Evolutionary conservation across 2,329 filamentous ascomycete genomes (phyloP).

Genomic region (Alternaria triticina): DNA sequence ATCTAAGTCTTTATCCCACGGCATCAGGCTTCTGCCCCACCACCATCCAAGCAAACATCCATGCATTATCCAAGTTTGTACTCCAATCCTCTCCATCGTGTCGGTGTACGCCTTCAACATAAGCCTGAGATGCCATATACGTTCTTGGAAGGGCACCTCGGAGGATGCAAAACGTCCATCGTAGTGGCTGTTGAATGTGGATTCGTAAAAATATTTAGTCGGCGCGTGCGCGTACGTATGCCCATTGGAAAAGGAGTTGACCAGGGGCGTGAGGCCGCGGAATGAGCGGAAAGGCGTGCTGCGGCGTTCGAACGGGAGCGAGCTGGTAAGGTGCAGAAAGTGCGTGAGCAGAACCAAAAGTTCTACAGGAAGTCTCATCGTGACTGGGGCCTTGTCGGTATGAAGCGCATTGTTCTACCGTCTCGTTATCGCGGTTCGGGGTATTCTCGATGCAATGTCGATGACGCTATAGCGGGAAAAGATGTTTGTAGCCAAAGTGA

Average conservation of each 20-base stretch:
- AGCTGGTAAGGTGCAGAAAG: background rate
- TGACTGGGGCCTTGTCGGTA: slow-evolving; percentile 1
- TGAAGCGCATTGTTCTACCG: slow-evolving; percentile 8
- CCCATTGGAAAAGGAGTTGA: slow-evolving; percentile 22
- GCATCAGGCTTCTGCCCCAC: slow-evolving; percentile 67
- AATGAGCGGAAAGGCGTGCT: slow-evolving; percentile 12
- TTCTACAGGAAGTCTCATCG: slow-evolving; percentile 6
- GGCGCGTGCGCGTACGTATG: slow-evolving; percentile 15
- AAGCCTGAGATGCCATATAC: slow-evolving; percentile 56
- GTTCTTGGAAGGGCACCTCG: slow-evolving; percentile 55
- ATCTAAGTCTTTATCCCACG: slow-evolving; percentile 68
- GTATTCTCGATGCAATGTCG: background rate
- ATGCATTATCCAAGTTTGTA: slow-evolving; percentile 70
- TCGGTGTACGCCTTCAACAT: slow-evolving; percentile 63
- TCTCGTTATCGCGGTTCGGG: background rate
- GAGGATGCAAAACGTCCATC: slow-evolving; percentile 62
- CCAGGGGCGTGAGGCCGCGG: slow-evolving; percentile 28
- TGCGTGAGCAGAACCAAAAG: background rate
- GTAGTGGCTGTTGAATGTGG: slow-evolving; percentile 61
- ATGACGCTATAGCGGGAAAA: background rate
- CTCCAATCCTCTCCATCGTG: slow-evolving; percentile 63
- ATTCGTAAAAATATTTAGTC: slow-evolving; percentile 47
- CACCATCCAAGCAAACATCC: slow-evolving; percentile 67
- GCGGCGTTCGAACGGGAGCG: slow-evolving; percentile 15
- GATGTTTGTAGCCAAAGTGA: background rate